Base-by-base conservation (phyloP, 2,329 filamentous ascomycete genomes). In the Lasiodiplodia theobromae region DNA sequence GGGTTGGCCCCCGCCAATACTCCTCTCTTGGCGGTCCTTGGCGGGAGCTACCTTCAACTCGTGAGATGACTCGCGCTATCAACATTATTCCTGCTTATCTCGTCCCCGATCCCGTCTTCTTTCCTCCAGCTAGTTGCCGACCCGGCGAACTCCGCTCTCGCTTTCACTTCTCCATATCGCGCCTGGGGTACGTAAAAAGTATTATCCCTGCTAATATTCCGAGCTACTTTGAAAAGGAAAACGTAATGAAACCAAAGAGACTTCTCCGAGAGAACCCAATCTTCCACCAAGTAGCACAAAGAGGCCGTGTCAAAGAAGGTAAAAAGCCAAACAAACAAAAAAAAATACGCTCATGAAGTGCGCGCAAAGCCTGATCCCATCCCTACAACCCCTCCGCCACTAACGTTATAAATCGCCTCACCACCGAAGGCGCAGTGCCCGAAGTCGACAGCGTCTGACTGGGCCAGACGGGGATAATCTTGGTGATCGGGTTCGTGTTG, bases 401-500 rank as follows among this genome's bases (percentile, higher is more conserved):
- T 16, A 31, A 28, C 34, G 37, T 65, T 7, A 38, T 51, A 25
- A 7, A 25, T 25, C 18, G 49, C 25, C 16, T 51, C 5, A 18
- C 58, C 18, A n/a, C 21, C 10, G 28, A 62, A 21, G 40, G 40
- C 21, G 11, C 25, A 18, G 40, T 31, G 40, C 40, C 34, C 58
- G 58, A 10, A 23, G 37, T n/a, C 40, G 18, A 25, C 25, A 25
- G 23, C 14, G 25, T 18, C 12, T n/a, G 38, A 18, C n/a, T 67
- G n/a, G 53, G 44, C 44, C 52, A 67, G 21, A 67, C 54, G 3
- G 65, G 58, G 10, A 28, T 21, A 4, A 67, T n/a, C 11, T 31
- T 38, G 4, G 65, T 67, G 21, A 60, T 60, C 44, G 65, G 38
- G 28, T 60, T 47, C 5, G 65, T 67, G 31, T 49, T 49, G 34